Percentiles rank a stretch among this genome's conserved stretches.
Evolutionary conservation across 2,329 filamentous ascomycete species (phyloP).

Genomic region (Didymella exigua): DNA sequence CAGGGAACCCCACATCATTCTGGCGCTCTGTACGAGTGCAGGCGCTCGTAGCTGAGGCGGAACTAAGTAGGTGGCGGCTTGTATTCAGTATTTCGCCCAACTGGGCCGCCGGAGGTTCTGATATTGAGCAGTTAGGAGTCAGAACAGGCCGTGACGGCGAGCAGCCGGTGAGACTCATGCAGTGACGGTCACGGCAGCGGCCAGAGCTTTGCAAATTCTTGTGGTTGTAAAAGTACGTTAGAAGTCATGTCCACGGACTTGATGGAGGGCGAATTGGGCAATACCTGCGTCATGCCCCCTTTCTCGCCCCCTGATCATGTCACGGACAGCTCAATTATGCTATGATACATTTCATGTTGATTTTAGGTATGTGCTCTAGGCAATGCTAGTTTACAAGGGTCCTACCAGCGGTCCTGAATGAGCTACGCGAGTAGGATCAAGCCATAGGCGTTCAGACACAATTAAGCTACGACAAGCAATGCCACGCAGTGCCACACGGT

Average conservation of each 20-base stretch:
- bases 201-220: neutral
- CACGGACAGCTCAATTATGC: neutral
- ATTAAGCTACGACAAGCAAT: conserved; percentile 15
- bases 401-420: conserved; percentile 23
- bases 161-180: neutral
- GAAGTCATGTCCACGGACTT: neutral
- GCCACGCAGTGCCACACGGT: conserved; percentile 12
- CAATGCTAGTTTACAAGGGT: conserved; percentile 17
- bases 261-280: neutral
- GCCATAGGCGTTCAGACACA: conserved; percentile 6
- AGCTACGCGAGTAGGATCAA: conserved; percentile 4
- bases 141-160: neutral
- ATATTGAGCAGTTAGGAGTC: conserved; percentile 2
- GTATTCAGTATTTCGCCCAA: too few relatives aligned
- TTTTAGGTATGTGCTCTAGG: conserved; percentile 25
- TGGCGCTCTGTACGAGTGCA: neutral
- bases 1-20: conserved; percentile 1
- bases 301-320: neutral
- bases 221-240: too few relatives aligned
- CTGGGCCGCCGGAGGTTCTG: conserved; percentile 10
- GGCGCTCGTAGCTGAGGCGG: conserved; percentile 11
- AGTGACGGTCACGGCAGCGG: neutral
- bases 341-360: neutral
- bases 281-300: neutral
- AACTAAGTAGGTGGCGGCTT: conserved; percentile 11